Evolutionary conservation across 2,329 filamentous ascomycete genomes (phyloP), one percentile per base, ranked within the genome.

Genomic region (Pestalotiopsis sp.): DNA sequence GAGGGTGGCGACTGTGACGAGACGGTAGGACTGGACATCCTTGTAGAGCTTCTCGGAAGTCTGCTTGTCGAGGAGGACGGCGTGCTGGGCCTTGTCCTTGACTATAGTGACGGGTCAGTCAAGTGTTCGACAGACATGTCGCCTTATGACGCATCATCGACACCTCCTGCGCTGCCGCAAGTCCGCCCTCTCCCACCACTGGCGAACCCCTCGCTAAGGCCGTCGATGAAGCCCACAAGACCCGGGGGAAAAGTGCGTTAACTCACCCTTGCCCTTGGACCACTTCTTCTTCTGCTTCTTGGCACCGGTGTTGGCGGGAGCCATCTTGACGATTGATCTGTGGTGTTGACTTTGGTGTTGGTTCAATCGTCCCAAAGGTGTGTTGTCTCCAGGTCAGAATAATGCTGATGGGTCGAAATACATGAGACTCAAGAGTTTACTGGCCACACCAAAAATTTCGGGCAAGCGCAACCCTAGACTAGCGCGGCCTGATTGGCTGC

Each of bases 21-120:
- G 94, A 83, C 96, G 94, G 93, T 98, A 99, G 75, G 96, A 98
- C 87, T 98, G 96, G 80, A 99, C 97, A 91, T 99, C 96, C 90
- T 99, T 99, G 90, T 97, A 93, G 85, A 99, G 94, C 90, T 97
- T 97, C 87, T 99, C 96, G 78, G 92, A 93, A 82, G 92, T 97
- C 86, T 89, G 83, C 92, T 99, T 99, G 90, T 99, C 96, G 87
- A 99, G 94, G 83, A 98, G 90, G 86, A 99, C 96, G 85, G 93
- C 94, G 91, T 99, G 96, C 86, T 98, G 93, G 87, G 96, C 95
- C 95, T 99, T 99, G 91, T 99, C 96, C 96, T 99, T 99, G 90
- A 99, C 96, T 79, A 67, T 58, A 73, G 13, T 45, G 39, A 64
- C 31, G 52, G 31, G 59, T 62, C 36, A 57, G 65, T 56, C 56